Evolutionary conservation across 768 basidiomycete species (phyloP).

Genomic region (Tremella yokohamensis): DNA sequence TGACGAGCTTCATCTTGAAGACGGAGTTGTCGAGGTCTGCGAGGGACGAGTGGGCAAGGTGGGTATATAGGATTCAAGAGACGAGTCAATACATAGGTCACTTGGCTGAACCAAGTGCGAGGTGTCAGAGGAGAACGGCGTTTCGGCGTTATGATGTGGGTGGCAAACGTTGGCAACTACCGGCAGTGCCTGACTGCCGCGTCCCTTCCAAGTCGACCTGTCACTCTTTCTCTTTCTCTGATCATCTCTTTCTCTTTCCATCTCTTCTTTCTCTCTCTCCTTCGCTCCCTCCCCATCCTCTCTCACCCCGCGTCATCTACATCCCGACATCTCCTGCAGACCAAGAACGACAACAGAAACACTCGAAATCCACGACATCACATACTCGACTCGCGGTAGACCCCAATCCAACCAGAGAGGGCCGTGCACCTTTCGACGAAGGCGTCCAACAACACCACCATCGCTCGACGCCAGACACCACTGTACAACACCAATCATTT

Average conservation of each 20-base stretch:
- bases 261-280: constrained; percentile 7
- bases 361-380: too few species aligned
- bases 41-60: constrained; percentile 13
- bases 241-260: constrained; percentile 2
- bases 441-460: too few species aligned
- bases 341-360: background rate
- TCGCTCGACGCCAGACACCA: background rate
- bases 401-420: background rate
- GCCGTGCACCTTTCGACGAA: too few species aligned
- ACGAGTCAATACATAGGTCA: background rate
- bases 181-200: constrained; percentile 1
- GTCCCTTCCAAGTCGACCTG: background rate
- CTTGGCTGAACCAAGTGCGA: background rate
- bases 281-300: constrained; percentile 3
- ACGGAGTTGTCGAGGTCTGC: constrained; percentile 25
- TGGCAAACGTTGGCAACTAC: background rate
- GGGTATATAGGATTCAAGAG: background rate
- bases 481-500: constrained; percentile 1
- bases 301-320: background rate
- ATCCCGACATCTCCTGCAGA: background rate
- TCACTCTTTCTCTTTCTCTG: constrained; percentile 6
- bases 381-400: background rate
- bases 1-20: constrained; percentile 74
- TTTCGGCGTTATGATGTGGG: constrained; percentile 11
- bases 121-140: constrained; percentile 11